phyloP scores from a whole-genome alignment of 1,139 yeast species.

The Candida labiduridarum region DNA sequence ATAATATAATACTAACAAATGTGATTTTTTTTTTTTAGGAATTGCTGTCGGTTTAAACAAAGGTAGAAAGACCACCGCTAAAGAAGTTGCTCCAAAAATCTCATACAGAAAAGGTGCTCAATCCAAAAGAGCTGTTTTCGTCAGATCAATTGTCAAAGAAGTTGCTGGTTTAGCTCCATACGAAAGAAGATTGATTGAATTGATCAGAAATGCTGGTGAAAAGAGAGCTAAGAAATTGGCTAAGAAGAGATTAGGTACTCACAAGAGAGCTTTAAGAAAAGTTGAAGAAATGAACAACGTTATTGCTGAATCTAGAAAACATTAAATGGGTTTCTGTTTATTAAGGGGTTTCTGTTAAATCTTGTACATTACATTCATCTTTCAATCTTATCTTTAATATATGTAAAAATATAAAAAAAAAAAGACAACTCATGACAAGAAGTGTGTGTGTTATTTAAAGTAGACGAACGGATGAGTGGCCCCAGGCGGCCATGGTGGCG shows the following conservation, averaged over 20 bases:
- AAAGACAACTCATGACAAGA: background rate
- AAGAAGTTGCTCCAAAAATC: conserved; percentile 91
- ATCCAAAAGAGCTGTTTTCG: conserved; percentile 95
- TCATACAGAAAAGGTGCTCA: conserved; percentile 97
- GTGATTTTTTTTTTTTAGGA: conserved; percentile 50
- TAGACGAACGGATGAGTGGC: too few species aligned
- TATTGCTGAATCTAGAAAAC: conserved; percentile 97
- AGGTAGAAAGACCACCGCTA: conserved; percentile 96
- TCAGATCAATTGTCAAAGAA: conserved; percentile 94
- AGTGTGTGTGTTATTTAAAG: too few species aligned
- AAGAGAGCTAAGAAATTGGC: conserved; percentile 99
- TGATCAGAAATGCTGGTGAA: conserved; percentile 99
- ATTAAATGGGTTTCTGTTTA: conserved; percentile 27
- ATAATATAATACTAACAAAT: conserved; percentile 23
- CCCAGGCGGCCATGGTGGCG: too few species aligned
- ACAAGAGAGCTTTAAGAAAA: conserved; percentile 99
- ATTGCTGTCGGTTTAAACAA: conserved; percentile 98
- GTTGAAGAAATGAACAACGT: conserved; percentile 97
- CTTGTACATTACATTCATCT: conserved; percentile 11
- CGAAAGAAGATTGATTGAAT: conserved; percentile 99
- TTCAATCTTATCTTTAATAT: conserved; percentile 3
- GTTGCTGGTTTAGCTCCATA: conserved; percentile 99
- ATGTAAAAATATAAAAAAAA: conserved; percentile 8
- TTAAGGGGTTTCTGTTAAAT: conserved; percentile 1
- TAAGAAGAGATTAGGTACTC: conserved; percentile 99